Evolutionary conservation across 2,329 filamentous ascomycete genomes (phyloP), one percentile per base, ranked within the genome.

Genomic region (Furcasterigmium furcatum): DNA sequence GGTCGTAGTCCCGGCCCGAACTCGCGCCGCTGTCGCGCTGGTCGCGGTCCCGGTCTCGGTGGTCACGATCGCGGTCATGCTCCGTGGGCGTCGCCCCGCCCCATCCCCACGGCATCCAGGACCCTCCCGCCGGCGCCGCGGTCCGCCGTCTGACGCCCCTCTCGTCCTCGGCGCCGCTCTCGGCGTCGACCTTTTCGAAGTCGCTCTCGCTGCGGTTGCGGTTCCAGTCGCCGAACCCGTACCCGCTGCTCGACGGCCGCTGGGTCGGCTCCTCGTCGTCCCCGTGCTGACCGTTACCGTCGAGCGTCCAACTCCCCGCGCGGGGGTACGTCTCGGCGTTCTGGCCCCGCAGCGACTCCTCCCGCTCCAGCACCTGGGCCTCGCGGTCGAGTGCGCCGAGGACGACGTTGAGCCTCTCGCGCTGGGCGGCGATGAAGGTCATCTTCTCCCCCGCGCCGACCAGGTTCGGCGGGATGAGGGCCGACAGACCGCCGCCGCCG

Each of bases 181-280:
- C 87, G 27, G 84, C 82, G 51, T 94, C 87, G 54, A 95, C 88
- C 62, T 89, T 88, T 59, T 95, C 91, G 59, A 96, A 96, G 56
- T 95, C 92, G 18, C 80, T 81, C 61, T 96, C 91, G 63, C 88
- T 95, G 52, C 84, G 83, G 59, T 88, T 92, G 70, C 92, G 92
- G 56, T 81, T 85, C 57, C 95, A 68, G 4, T 73, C 81, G 50
- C 76, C 78, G 39, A 73, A 63, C n/a, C 75, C 72, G 50, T 32
- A 32, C n/a, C 39, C 39, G 30, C 30, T 38, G 55, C 14, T 62
- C 61, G 4, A 66, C 61, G 32, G 19, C 9, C 38, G 19, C 25
- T 40, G 38, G 4, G 19, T 43, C 21, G 50, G 48, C 24, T 46
- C 46, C 22, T 51, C 48, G n/a, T 22, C 21, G 7, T 18, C 18